Conservation (phyloP, 176 grass and related monocot species). For the Typha latifolia region DNA sequence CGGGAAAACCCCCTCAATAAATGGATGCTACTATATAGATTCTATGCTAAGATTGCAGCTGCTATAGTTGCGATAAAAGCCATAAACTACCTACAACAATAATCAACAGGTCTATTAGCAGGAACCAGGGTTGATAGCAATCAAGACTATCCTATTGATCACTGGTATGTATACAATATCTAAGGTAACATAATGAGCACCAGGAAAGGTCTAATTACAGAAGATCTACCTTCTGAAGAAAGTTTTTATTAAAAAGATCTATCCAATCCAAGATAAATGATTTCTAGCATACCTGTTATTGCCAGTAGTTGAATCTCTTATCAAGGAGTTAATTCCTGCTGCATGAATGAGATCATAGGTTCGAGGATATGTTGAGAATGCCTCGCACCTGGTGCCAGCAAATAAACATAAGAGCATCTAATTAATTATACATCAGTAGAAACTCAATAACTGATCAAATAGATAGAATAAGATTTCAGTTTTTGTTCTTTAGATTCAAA, state of each 20-base stretch:
- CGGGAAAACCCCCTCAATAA: too few relatives aligned
- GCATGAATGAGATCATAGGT: constrained; percentile 93
- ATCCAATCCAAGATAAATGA: not conserved
- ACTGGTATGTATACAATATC: too few relatives aligned
- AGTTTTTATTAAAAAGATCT: not conserved
- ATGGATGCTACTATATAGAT: too few relatives aligned
- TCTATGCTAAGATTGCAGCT: too few relatives aligned
- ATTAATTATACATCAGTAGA: too few relatives aligned
- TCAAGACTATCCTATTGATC: too few relatives aligned
- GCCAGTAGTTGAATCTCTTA: constrained; percentile 37
- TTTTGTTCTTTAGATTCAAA: too few relatives aligned
- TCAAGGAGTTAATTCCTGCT: constrained; percentile 65
- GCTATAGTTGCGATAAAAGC: not conserved
- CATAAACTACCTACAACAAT: not conserved
- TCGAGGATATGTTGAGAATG: constrained; percentile 91
- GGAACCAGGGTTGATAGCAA: not conserved
- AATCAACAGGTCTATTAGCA: not conserved
- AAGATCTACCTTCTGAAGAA: not conserved
- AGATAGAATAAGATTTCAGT: not conserved
- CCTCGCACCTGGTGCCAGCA: constrained; percentile 66
- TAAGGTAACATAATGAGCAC: too few relatives aligned
- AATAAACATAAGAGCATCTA: not conserved
- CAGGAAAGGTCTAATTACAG: too few relatives aligned
- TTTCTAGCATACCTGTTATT: constrained; percentile 46
- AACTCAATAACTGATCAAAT: not conserved